Percentiles rank a stretch among this genome's conserved stretches.
phyloP scores from a whole-genome alignment of 2,329 filamentous ascomycete species.

The Scytalidium lignicola region DNA sequence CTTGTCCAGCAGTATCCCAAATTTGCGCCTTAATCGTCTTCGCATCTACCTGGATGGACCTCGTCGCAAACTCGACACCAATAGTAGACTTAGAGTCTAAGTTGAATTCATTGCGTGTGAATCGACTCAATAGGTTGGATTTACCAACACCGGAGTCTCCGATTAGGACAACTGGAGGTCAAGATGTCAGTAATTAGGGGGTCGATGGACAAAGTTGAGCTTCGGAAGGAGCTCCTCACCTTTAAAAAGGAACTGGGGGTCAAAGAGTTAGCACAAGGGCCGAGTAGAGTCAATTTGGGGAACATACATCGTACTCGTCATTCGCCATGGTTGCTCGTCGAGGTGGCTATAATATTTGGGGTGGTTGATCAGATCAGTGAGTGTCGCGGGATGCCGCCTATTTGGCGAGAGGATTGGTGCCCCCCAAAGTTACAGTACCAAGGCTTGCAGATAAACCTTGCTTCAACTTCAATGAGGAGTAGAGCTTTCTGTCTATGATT shows the following conservation, averaged over 20 bases:
- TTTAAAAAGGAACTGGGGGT: conserved; percentile 92
- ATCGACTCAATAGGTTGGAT: conserved; percentile 98
- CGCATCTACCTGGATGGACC: conserved; percentile 96
- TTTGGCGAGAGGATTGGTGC: conserved; percentile 1
- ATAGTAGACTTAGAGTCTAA: conserved; percentile 99
- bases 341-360: neutral
- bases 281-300: conserved; percentile 17
- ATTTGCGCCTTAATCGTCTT: conserved; percentile 99
- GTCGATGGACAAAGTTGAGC: conserved; percentile 17
- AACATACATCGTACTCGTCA: conserved; percentile 98
- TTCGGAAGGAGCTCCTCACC: conserved; percentile 47
- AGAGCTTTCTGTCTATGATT: neutral
- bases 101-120: conserved; percentile 99
- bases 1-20: conserved; percentile 98
- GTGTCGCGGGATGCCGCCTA: neutral
- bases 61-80: conserved; percentile 97
- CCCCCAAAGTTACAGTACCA: neutral
- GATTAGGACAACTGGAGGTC: conserved; percentile 79
- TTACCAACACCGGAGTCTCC: conserved; percentile 99
- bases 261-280: conserved; percentile 29
- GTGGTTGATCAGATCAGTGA: neutral
- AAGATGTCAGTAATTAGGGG: conserved; percentile 26
- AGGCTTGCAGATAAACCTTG: neutral
- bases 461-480: neutral
- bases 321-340: conserved; percentile 74